Base-by-base conservation (phyloP, 2,329 filamentous ascomycete species). In the Fusarium incarnatum region DNA sequence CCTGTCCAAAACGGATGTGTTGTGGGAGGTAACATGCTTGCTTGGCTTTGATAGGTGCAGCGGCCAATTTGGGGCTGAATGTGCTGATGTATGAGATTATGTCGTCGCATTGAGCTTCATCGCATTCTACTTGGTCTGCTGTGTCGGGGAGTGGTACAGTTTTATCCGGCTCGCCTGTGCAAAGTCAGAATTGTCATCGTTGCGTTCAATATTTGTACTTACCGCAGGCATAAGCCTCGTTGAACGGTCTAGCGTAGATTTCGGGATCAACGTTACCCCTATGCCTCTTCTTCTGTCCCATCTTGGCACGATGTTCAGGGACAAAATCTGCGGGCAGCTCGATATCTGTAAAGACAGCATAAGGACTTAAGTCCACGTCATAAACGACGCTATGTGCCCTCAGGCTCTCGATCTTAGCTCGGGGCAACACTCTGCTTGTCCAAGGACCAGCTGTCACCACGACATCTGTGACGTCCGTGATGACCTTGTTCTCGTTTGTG, bases 1-100 rank as follows among this genome's bases (percentile, higher is more conserved):
- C 86, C 46, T 85, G 83, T n/a, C 90, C 88, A 55, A 84, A 84
- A 5, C 85, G 82, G 73, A 86, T 83, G 64, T 94, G 92, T 71
- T 91, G 92, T 1, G 96, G 96, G 52, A 99, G 83, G 80, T 99
- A 99, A 81, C 96, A 99, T 25, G 96, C 94, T 82, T 99, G 96
- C 72, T 90, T 88, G 8, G 89, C 87, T 59, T 90, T 89, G 56
- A 98, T 76, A 74, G 92, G 81, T 44, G 94, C 87, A 60, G 91
- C 80, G 71, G 89, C 84, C 74, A 98, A 82, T 63, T 90, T 80
- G n/a, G 90, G 80, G 74, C 87, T 86, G 76, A 94, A 86, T 5
- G 86, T 86, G 37, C 83, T 82, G 44, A 97, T 90, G 70, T 97
- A 94, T 46, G 94, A 89, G 42, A 94, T 85, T 49, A 99, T 90